These are phyloP conservation scores for Suhomyces kunorum DNA, from an alignment of 1,139 yeast species.

Conservation along the genomic window DNA sequence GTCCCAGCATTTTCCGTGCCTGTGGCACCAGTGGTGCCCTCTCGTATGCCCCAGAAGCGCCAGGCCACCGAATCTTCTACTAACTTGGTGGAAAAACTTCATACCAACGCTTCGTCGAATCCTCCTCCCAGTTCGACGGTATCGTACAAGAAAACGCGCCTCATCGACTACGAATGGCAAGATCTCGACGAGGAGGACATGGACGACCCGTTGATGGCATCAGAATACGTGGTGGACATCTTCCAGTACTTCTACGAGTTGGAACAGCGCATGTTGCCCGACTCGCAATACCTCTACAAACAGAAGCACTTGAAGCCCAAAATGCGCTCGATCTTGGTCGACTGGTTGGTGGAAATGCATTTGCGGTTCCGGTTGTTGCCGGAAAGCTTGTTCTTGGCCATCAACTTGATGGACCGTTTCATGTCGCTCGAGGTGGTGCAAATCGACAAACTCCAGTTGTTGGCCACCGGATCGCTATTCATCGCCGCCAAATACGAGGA, in stretches of 20 bases:
- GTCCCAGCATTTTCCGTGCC: background rate
- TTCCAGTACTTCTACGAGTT: constrained; percentile 75
- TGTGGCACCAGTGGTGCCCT: constrained; percentile 25
- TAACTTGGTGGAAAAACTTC: constrained; percentile 47
- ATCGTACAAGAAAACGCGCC: constrained; percentile 35
- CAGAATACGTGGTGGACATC: constrained; percentile 88
- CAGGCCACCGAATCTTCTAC: constrained; percentile 59
- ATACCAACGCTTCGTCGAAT: constrained; percentile 17
- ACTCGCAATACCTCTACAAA: constrained; percentile 67
- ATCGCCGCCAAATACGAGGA: constrained; percentile 96
- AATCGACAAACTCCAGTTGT: constrained; percentile 79
- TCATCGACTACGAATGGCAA: constrained; percentile 70
- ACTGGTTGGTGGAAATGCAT: constrained; percentile 95
- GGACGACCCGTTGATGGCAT: constrained; percentile 93
- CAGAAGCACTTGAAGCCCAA: constrained; percentile 80
- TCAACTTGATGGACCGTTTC: constrained; percentile 89
- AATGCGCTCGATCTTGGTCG: constrained; percentile 87
- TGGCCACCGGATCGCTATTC: constrained; percentile 87
- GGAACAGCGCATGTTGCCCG: constrained; percentile 78
- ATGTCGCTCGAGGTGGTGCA: constrained; percentile 79
- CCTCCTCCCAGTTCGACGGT: constrained; percentile 17
- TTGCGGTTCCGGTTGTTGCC: constrained; percentile 82
- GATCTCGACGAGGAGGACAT: constrained; percentile 89
- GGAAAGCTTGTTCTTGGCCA: constrained; percentile 85
- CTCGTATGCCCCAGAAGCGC: constrained; percentile 56